These are phyloP conservation scores for Solanum hybrid DNA, from an alignment of 305 asterid species.

Conservation along the genomic window DNA sequence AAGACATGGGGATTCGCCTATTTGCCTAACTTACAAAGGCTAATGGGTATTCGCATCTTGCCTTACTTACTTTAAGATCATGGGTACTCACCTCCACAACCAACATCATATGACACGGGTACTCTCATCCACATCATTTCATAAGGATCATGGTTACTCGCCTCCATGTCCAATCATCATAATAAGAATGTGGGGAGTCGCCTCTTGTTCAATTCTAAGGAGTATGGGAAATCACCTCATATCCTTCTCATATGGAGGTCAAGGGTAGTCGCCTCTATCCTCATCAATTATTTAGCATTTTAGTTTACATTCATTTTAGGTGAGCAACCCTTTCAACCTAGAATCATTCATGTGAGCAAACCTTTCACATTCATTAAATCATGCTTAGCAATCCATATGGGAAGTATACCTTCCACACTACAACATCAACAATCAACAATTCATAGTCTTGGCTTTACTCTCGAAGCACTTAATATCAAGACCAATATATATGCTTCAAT, in stretches of 20 bases:
- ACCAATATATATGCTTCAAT: no score
- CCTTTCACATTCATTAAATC: not conserved
- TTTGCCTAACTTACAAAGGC: not conserved
- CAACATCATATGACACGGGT: not conserved
- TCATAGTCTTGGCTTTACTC: not conserved
- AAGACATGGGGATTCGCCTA: not conserved
- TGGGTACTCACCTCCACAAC: not conserved
- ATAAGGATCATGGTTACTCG: not conserved
- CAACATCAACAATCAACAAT: not conserved
- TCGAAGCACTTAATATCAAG: not conserved
- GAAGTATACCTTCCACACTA: not conserved
- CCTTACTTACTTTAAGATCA: not conserved
- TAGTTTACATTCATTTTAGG: not conserved
- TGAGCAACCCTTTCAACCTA: not conserved
- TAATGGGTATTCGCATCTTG: not conserved
- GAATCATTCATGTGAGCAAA: not conserved
- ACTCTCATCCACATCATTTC: not conserved
- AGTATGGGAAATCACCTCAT: no score
- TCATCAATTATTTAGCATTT: not conserved
- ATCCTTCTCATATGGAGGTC: not conserved
- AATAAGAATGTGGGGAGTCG: not conserved
- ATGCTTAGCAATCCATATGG: not conserved
- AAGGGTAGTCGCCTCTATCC: not conserved
- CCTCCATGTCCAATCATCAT: not conserved
- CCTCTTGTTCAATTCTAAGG: no score